A percentile compares a stretch with the other conserved stretches of the same genome.
Conservation (phyloP, 2,329 filamentous ascomycete species). For the Zelopaecilomyces penicillatus region DNA sequence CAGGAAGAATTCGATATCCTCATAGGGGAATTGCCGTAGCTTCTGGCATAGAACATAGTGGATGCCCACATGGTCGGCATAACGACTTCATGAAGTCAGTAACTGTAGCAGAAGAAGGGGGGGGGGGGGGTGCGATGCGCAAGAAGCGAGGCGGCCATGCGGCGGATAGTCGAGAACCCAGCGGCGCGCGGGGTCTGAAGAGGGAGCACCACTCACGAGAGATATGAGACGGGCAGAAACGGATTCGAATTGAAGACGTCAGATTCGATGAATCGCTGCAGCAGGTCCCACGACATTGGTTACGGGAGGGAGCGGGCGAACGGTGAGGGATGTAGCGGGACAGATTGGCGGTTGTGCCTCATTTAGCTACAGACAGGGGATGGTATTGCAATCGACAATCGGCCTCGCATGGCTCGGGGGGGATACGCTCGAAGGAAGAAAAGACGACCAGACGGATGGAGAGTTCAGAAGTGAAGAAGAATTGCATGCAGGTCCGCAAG, state of each 20-base stretch:
- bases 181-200: background rate
- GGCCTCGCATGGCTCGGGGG: constrained; percentile 15
- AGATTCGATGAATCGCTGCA: constrained; percentile 85
- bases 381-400: constrained; percentile 8
- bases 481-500: background rate
- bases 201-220: constrained; percentile 55
- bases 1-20: constrained; percentile 89
- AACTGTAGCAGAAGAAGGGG: background rate
- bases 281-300: constrained; percentile 73
- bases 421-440: background rate
- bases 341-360: constrained; percentile 11
- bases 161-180: background rate
- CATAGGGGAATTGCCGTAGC: constrained; percentile 80
- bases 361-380: constrained; percentile 13
- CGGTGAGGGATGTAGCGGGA: constrained; percentile 11
- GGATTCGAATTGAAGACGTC: constrained; percentile 90
- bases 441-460: background rate
- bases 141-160: background rate
- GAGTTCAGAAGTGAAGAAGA: background rate
- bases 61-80: constrained; percentile 83
- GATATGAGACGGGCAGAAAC: constrained; percentile 79
- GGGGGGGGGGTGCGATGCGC: background rate
- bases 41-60: constrained; percentile 85
- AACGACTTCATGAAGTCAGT: constrained; percentile 49
- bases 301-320: constrained; percentile 17